Evolutionary conservation across 129 eudicot species (phyloP), one percentile per base, ranked within the genome.

Genomic region (Centella asiatica): DNA sequence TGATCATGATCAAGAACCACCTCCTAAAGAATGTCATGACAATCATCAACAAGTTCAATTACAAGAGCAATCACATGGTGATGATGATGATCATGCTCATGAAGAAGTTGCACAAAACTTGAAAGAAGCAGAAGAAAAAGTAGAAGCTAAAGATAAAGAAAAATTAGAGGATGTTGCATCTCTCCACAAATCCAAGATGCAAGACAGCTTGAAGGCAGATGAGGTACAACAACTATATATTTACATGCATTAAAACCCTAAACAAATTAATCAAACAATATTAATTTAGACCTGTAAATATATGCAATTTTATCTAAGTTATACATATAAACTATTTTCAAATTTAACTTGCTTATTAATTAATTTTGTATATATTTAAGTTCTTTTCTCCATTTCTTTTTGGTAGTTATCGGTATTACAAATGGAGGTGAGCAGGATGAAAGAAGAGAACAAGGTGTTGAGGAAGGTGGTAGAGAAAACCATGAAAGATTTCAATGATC

Each of bases 401-500:
- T 18, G 9, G 65, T 59, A 87, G 95, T 45, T 87, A 60, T 78
- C 78, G 1, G 71, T 48, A 45, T 67, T 87, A 60, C 84, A 84
- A 72, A 74, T 32, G 71, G 81, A 79, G 77, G 81, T 81, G 86
- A 74, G 72, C 32, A 61, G 77, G 2, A 84, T 87, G 88, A 83
- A 81, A 64, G 95, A 87, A 74, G 95, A 87, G 80, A 87, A 87
- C 70, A 74, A 81, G 77, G 63, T 66, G 65, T 72, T 87, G 70
- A 78, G 71, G 74, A 73, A 76, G 55, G 89, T 77, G 25, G 83
- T 87, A 28, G 88, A 87, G 69, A 69, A 74, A 67, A 78, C 93
- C 20, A 76, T 87, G 86, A 87, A 81, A 75, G 85, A 87, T 78
- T 87, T 81, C 82, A 60, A 57, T 28, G 85, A 88, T 79, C 73